Conservation (phyloP, 139 green algal genomes). For the Tetraselmis striata region DNA sequence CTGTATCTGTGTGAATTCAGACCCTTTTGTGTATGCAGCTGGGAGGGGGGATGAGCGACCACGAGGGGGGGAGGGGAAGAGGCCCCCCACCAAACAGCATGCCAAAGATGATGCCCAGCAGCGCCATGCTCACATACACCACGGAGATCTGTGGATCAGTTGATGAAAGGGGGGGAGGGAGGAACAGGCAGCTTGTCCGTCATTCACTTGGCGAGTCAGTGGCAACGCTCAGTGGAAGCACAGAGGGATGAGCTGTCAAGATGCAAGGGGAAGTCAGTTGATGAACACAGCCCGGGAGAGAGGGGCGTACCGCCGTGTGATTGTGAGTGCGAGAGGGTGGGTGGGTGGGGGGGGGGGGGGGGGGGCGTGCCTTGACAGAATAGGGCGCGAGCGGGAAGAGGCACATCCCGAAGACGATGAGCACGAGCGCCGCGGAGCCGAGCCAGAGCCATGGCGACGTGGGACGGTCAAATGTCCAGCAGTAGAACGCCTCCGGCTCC, state of each 20-base stretch:
- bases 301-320: neutral
- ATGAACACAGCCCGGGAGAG: neutral
- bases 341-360: neutral
- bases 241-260: neutral
- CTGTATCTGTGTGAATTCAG: too few relatives aligned
- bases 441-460: conserved; percentile 51
- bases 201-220: too few relatives aligned
- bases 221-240: too few relatives aligned
- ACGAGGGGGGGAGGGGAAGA: too few relatives aligned
- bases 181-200: conserved; percentile 5
- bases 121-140: conserved; percentile 53
- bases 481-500: conserved; percentile 59
- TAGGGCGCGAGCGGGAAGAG: conserved; percentile 40
- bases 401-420: conserved; percentile 25
- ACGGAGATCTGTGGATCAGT: conserved; percentile 39
- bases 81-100: neutral
- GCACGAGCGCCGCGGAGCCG: conserved; percentile 22
- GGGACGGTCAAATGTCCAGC: conserved; percentile 64
- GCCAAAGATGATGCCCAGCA: conserved; percentile 35
- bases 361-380: conserved; percentile 7
- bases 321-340: neutral
- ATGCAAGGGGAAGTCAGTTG: neutral
- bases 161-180: neutral
- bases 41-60: too few relatives aligned
- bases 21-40: too few relatives aligned